Evolutionary conservation across 164 flowering plant species (phyloP), one percentile per base, ranked within the genome.

Genomic region (Vitis cinerea): DNA sequence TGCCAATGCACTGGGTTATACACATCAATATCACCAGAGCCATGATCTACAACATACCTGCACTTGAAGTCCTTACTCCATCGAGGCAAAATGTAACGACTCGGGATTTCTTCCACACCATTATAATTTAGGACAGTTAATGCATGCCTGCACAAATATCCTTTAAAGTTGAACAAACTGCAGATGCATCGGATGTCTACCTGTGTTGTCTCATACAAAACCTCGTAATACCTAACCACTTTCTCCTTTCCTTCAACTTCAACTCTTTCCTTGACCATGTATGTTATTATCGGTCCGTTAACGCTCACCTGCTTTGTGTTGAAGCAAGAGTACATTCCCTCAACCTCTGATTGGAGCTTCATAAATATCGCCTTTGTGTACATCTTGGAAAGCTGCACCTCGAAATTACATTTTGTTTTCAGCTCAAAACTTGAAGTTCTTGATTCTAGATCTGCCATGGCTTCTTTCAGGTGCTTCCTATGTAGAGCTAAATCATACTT

Each of bases 121-220:
- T 77, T 79, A 27, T 82, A 71, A 47, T 77, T 80, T 6, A 83
- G 84, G 27, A 83, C 85, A 67, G 65, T 76, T 13, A 83, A 63
- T 3, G 88, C 85, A 67, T 85, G 86, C 62, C 87, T 75, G 73
- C 89, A 83, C 8, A 83, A 60, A 61, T 80, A 83, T 11, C 89
- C 89, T 75, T 79, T 82, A 67, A 75, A 77, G 59, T 82, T 78
- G 74, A 85, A 83, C 77, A 83, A 74, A 65, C 86, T 63, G 75
- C 89, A 85, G 9, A 80, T 79, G 73, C 87, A 84, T 14, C 79
- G 72, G 3, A 82, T 73, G 30, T 81, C 85, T 51, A 53, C 65
- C 56, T 70, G 77, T 37, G 72, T 77, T 12, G 79, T 70, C 68
- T 84, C 85, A 12, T 66, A 80, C 51, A 82, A 57, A 51, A 82